These are phyloP conservation scores for Akanthomyces muscarius DNA, from an alignment of 2,329 filamentous ascomycete genomes.

Conservation along the genomic window DNA sequence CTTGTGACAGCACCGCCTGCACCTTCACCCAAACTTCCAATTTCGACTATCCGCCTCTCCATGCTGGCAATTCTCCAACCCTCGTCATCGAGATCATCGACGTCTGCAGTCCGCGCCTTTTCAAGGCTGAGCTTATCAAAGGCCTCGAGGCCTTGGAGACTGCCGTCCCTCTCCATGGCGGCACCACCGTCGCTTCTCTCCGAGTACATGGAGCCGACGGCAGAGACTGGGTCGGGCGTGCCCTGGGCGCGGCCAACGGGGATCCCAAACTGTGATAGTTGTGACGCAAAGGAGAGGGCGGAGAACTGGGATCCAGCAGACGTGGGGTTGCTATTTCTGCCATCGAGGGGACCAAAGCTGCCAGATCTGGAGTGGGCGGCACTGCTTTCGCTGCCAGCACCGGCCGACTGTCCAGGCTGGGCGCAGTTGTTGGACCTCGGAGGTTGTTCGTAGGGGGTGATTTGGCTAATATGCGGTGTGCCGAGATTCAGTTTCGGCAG, in stretches of 20 bases:
- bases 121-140: conserved; percentile 80
- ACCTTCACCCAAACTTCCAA: conserved; percentile 88
- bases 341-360: conserved; percentile 75
- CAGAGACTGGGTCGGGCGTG: conserved; percentile 81
- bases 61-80: conserved; percentile 91
- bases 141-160: conserved; percentile 69
- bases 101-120: conserved; percentile 78
- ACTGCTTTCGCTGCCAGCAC: conserved; percentile 75
- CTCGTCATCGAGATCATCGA: conserved; percentile 91
- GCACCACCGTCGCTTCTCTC: conserved; percentile 71
- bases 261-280: conserved; percentile 65
- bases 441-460: conserved; percentile 65
- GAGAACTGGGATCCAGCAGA: conserved; percentile 88
- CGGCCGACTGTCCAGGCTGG: conserved; percentile 61
- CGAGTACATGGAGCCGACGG: conserved; percentile 80
- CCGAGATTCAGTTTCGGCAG: conserved; percentile 80
- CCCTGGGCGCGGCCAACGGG: conserved; percentile 60
- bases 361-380: conserved; percentile 75
- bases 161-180: conserved; percentile 78
- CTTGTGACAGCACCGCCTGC: conserved; percentile 93
- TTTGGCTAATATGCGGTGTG: conserved; percentile 70
- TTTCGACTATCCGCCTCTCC: conserved; percentile 80
- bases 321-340: conserved; percentile 72
- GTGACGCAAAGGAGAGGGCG: conserved; percentile 72
- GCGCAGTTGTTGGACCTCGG: conserved; percentile 47